Evolutionary conservation across 1,139 yeast species (phyloP).

Genomic region (Lodderomyces elongisporus): DNA sequence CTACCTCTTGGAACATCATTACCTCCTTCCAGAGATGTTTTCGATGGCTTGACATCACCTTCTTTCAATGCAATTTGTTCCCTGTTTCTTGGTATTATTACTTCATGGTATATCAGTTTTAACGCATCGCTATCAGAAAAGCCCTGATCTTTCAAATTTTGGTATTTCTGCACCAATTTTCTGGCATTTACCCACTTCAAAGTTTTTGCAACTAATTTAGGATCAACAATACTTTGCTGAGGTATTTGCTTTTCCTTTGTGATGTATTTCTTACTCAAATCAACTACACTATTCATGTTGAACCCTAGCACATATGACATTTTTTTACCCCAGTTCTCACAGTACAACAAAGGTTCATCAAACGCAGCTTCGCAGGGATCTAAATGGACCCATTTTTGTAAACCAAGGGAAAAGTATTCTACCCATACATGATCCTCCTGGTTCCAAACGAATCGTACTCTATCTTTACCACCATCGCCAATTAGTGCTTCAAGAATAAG

Average conservation of each 20-base stretch:
- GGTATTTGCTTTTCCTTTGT: constrained; percentile 48
- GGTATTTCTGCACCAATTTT: constrained; percentile 17
- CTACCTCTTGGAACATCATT: constrained; percentile 42
- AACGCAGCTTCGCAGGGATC: constrained; percentile 86
- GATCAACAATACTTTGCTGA: constrained; percentile 39
- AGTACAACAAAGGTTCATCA: constrained; percentile 75
- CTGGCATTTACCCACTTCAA: constrained; percentile 36
- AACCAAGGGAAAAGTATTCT: constrained; percentile 65
- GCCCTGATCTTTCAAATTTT: not conserved
- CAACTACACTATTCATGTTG: constrained; percentile 55
- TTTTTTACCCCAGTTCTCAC: constrained; percentile 85
- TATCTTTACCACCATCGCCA: constrained; percentile 36
- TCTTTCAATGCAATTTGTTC: too few relatives aligned
- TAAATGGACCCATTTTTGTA: constrained; percentile 76
- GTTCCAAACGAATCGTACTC: constrained; percentile 76
- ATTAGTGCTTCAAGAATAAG: constrained; percentile 59
- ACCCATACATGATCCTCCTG: constrained; percentile 96
- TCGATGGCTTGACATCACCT: constrained; percentile 11
- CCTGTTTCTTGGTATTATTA: constrained; percentile 20
- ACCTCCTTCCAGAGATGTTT: too few relatives aligned
- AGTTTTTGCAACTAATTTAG: constrained; percentile 31
- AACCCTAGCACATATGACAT: constrained; percentile 86
- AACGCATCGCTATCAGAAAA: constrained; percentile 10
- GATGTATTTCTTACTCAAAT: constrained; percentile 68
- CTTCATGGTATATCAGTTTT: constrained; percentile 21